phyloP scores from a whole-genome alignment of 257 asterid genomes.

The Datura wrightii region DNA sequence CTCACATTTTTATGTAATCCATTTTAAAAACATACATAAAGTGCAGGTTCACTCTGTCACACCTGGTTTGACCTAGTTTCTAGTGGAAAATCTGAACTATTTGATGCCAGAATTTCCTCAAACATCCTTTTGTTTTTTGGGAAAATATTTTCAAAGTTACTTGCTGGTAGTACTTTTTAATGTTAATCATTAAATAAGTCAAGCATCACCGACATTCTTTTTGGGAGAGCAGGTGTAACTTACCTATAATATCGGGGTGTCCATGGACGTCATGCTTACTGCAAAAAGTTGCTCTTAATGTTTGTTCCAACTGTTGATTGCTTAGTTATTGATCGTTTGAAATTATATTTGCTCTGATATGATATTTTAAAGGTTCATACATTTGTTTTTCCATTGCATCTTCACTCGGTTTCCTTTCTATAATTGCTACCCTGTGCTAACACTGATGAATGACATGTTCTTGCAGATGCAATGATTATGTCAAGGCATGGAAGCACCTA shows the following conservation, averaged over 20 bases:
- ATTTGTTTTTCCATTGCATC: background rate
- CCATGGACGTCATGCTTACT: background rate
- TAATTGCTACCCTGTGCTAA: slow-evolving; percentile 17
- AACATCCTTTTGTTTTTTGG: background rate
- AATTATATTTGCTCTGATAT: background rate
- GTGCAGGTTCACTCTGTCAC: slow-evolving; percentile 1
- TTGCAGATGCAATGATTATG: slow-evolving; percentile 95
- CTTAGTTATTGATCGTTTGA: background rate
- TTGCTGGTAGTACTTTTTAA: background rate
- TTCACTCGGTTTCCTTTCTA: slow-evolving; percentile 18
- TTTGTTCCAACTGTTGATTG: background rate
- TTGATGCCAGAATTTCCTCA: background rate
- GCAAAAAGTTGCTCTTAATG: background rate
- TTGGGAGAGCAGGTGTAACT: background rate
- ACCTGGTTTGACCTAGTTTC: background rate
- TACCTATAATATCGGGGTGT: background rate
- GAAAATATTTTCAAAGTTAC: slow-evolving; percentile 11
- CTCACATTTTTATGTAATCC: slow-evolving; percentile 13
- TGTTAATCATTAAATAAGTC: slow-evolving; percentile 17
- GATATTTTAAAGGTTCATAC: slow-evolving; percentile 14
- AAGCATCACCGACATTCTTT: background rate
- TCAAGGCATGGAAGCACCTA: slow-evolving; percentile 94
- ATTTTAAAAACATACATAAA: background rate
- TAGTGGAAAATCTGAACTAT: background rate
- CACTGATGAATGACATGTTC: slow-evolving; percentile 10